phyloP scores from a whole-genome alignment of 495 filamentous ascomycete species.

The Xylaria telfairii region DNA sequence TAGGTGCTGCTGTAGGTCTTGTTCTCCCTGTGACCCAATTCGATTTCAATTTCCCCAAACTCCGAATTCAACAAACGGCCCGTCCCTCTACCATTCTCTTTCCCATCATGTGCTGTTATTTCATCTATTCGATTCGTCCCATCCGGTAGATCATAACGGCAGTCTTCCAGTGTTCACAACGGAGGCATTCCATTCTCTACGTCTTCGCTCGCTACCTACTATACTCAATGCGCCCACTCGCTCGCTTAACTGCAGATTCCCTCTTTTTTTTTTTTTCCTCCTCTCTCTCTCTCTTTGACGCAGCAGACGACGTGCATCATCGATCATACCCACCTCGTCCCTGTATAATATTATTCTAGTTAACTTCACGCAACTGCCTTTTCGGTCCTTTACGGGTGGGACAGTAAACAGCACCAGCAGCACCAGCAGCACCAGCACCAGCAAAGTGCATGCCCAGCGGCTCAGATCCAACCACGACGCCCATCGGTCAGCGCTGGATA shows the following conservation, averaged over 20 bases:
- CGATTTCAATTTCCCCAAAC: not conserved
- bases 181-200: not conserved
- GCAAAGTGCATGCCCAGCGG: constrained; percentile 8
- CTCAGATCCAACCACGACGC: constrained; percentile 3
- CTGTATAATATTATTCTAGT: constrained; percentile 7
- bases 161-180: constrained; percentile 5
- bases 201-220: constrained; percentile 2
- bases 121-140: constrained; percentile 7
- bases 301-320: constrained; percentile 6
- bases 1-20: too few relatives aligned
- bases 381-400: not conserved
- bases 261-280: not conserved
- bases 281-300: constrained; percentile 13
- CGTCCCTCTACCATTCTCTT: constrained; percentile 20
- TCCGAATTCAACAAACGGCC: constrained; percentile 17
- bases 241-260: constrained; percentile 24
- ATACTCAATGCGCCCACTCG: not conserved
- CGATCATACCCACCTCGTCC: constrained; percentile 19
- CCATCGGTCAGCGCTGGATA: constrained; percentile 7
- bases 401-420: not conserved
- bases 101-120: not conserved
- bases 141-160: constrained; percentile 9
- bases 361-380: constrained; percentile 8
- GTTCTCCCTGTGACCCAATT: constrained; percentile 12
- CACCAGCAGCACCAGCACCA: constrained; percentile 6